Conservation (phyloP, 2,329 filamentous ascomycete species). For the Leptographium flavum region DNA sequence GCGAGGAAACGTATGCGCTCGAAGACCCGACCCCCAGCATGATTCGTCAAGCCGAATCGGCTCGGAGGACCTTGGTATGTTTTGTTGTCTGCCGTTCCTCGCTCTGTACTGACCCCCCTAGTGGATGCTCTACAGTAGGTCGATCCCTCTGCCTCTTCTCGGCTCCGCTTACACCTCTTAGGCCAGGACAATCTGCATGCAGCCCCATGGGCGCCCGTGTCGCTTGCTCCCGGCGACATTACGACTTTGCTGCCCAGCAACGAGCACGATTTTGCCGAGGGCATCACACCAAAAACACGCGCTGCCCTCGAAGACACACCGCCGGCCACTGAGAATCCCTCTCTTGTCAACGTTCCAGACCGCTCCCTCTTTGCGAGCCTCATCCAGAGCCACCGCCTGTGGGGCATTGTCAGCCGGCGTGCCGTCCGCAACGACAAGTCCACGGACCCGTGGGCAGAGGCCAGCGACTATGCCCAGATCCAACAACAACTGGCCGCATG, state of each 20-base stretch:
- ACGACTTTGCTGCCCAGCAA: conserved; percentile 38
- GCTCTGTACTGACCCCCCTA: conserved; percentile 12
- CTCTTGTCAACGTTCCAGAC: conserved; percentile 25
- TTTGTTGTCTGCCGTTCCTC: neutral
- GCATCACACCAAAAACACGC: conserved; percentile 30
- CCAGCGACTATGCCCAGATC: conserved; percentile 33
- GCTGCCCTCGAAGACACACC: conserved; percentile 39
- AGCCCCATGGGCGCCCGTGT: conserved; percentile 34
- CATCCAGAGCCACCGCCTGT: conserved; percentile 39
- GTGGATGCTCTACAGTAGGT: conserved; percentile 41
- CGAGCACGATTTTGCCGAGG: conserved; percentile 35
- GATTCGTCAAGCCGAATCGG: conserved; percentile 38
- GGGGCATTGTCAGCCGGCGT: conserved; percentile 36
- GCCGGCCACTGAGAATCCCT: conserved; percentile 31
- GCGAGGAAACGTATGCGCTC: conserved; percentile 38
- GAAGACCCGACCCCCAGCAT: conserved; percentile 27
- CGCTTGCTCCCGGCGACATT: conserved; percentile 37
- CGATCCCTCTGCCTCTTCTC: neutral
- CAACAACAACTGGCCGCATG: conserved; percentile 29
- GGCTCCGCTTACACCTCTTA: conserved; percentile 4
- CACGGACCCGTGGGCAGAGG: conserved; percentile 28
- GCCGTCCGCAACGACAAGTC: conserved; percentile 30
- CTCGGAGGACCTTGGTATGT: conserved; percentile 38
- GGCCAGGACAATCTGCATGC: conserved; percentile 43
- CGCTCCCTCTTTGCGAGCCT: conserved; percentile 40